Conservation (phyloP, 2,329 filamentous ascomycete species). For the Aspergillus felis region DNA sequence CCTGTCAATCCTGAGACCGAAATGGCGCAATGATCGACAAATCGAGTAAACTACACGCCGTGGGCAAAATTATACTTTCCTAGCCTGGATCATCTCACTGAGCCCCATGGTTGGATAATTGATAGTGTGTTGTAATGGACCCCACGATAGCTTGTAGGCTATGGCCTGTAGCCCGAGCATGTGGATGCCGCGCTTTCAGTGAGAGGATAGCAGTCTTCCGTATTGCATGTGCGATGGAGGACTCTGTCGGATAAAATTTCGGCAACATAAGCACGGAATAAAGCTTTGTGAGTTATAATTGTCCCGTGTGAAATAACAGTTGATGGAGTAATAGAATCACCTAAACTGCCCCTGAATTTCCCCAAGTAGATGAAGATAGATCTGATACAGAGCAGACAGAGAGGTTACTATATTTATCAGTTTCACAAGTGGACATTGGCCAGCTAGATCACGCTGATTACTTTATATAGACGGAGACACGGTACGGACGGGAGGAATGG, state of each 20-base stretch:
- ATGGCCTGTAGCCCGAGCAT: neutral
- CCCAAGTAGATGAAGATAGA: neutral
- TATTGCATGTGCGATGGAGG: too few species aligned
- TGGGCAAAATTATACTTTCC: neutral
- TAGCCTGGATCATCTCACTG: neutral
- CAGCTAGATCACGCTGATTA: neutral
- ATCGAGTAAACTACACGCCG: neutral
- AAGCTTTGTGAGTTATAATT: too few species aligned
- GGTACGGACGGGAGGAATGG: neutral
- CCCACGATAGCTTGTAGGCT: neutral
- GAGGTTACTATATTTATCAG: neutral
- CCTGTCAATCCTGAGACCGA: neutral
- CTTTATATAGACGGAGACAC: neutral
- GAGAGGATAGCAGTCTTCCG: neutral
- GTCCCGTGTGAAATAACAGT: neutral
- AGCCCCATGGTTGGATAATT: neutral
- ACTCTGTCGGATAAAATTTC: too few species aligned
- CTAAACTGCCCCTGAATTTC: neutral
- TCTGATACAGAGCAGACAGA: neutral
- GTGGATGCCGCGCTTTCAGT: neutral
- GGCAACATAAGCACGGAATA: too few species aligned
- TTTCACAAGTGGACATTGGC: neutral
- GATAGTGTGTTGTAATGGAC: neutral
- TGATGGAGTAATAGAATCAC: neutral
- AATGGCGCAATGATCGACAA: neutral